Conservation (phyloP, 768 basidiomycete species). For the Mycena kentingensis region DNA sequence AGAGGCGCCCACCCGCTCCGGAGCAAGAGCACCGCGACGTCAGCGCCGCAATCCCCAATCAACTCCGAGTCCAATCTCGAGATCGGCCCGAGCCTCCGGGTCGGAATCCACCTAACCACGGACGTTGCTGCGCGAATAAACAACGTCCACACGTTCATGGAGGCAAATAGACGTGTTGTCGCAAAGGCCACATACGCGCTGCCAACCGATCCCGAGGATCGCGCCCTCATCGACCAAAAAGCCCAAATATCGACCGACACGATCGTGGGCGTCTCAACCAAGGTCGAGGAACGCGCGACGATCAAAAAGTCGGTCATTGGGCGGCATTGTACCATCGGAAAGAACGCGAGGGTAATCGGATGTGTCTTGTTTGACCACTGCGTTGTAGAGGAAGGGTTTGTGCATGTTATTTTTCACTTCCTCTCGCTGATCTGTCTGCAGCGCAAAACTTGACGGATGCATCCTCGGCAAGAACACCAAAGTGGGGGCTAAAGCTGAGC, state of each 20-base stretch:
- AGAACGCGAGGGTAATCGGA: conserved; percentile 78
- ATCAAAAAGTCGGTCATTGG: conserved; percentile 83
- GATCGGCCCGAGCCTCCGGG: conserved; percentile 52
- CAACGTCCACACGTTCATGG: conserved; percentile 73
- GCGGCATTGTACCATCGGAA: conserved; percentile 82
- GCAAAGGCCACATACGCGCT: conserved; percentile 52
- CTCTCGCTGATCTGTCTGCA: conserved; percentile 29
- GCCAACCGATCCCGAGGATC: conserved; percentile 62
- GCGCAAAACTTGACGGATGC: conserved; percentile 76
- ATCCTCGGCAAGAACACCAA: conserved; percentile 76
- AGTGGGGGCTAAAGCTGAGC: conserved; percentile 68
- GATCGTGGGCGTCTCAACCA: conserved; percentile 80
- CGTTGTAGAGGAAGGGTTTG: conserved; percentile 83
- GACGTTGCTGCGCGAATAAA: conserved; percentile 71
- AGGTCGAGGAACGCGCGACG: conserved; percentile 74
- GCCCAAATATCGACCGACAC: conserved; percentile 84
- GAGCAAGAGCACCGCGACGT: conserved; percentile 35
- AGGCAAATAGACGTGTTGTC: conserved; percentile 77
- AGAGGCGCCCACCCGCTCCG: conserved; percentile 26
- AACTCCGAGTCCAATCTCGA: conserved; percentile 38
- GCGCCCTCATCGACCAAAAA: conserved; percentile 73
- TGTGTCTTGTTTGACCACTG: conserved; percentile 91
- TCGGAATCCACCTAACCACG: conserved; percentile 62
- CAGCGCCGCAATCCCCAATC: conserved; percentile 49
- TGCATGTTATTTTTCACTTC: background rate